Base-by-base conservation (phyloP, 495 filamentous ascomycete genomes). In the Choiromyces venosus region DNA sequence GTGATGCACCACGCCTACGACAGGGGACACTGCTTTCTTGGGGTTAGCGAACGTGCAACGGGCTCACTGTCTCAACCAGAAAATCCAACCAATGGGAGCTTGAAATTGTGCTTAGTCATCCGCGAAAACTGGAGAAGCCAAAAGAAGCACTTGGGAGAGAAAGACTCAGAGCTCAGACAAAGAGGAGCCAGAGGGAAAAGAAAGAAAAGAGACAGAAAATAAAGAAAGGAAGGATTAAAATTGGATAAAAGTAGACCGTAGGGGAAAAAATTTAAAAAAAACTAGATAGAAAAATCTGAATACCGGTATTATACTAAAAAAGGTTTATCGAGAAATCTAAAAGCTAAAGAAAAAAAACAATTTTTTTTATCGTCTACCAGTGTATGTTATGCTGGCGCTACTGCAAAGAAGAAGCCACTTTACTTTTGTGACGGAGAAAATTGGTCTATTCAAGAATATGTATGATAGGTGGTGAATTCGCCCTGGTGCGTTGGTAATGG, bases 81-180 rank as follows among this genome's bases (percentile, higher is more conserved):
- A n/a, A n/a, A 37, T 18, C 75, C 69, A 73, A 69, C 75, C 75
- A 77, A 77, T 77, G 37, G 64, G 66, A 77, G 72, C 75, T 70
- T 44, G 67, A 67, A 70, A 67, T 67, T 72, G 67, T n/a, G 74
- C 71, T 77, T 74, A 77, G 74, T 77, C 75, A 77, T 77, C 42
- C 70, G 56, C 75, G 75, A 77, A 77, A 77, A 77, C 70, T 77
- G 37, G 64, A 77, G 75, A 77, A 77, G 69, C 75, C 61, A 74
- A 68, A 67, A 77, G 75, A 77, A 61, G 52, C 46, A n/a, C 46
- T 52, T 25, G 46, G 19, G 46, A 10, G 46, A 33, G 25, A 12
- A 33, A 18, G 52, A 61, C 52, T 61, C 52, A 16, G 25, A 33
- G 25, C 8, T 33, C 12, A 16, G 52, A 61, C 52, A 61, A 61